A percentile compares a stretch with the other conserved stretches of the same genome.
phyloP scores from a whole-genome alignment of 306 rosid genomes.

The Vigna nakashimae region DNA sequence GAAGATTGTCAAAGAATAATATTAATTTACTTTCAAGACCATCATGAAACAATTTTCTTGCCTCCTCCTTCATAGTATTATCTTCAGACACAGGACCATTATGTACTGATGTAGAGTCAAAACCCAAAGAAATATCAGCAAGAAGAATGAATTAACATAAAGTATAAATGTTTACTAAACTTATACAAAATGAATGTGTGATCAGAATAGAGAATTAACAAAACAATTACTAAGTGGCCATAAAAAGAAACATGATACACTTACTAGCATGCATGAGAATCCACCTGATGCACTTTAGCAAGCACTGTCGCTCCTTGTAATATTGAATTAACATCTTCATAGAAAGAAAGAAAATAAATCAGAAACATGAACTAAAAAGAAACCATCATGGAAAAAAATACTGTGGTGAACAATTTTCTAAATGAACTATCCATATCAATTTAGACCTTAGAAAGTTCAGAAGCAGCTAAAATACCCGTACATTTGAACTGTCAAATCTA shows the following conservation, averaged over 20 bases:
- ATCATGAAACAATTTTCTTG: slow-evolving; percentile 66
- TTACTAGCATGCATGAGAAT: slow-evolving; percentile 86
- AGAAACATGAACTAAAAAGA: slow-evolving; percentile 15
- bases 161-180: slow-evolving; percentile 24
- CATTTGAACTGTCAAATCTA: not conserved
- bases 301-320: slow-evolving; percentile 90
- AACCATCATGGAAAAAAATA: slow-evolving; percentile 21
- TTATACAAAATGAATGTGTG: slow-evolving; percentile 32
- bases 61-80: slow-evolving; percentile 65
- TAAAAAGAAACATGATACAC: slow-evolving; percentile 46
- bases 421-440: slow-evolving; percentile 19
- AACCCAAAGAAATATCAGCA: slow-evolving; percentile 41
- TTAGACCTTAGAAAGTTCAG: slow-evolving; percentile 13
- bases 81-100: slow-evolving; percentile 62
- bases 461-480: slow-evolving; percentile 24
- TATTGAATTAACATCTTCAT: slow-evolving; percentile 75
- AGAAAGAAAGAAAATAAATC: slow-evolving; percentile 36
- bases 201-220: slow-evolving; percentile 26
- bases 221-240: slow-evolving; percentile 28
- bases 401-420: slow-evolving; percentile 23
- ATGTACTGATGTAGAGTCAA: slow-evolving; percentile 65
- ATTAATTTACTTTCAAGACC: slow-evolving; percentile 80
- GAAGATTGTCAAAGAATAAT: slow-evolving; percentile 62
- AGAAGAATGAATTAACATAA: slow-evolving; percentile 26
- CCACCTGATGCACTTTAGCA: slow-evolving; percentile 88